Conservation (phyloP, 2,329 filamentous ascomycete species). For the Myriosclerotinia duriaeana region DNA sequence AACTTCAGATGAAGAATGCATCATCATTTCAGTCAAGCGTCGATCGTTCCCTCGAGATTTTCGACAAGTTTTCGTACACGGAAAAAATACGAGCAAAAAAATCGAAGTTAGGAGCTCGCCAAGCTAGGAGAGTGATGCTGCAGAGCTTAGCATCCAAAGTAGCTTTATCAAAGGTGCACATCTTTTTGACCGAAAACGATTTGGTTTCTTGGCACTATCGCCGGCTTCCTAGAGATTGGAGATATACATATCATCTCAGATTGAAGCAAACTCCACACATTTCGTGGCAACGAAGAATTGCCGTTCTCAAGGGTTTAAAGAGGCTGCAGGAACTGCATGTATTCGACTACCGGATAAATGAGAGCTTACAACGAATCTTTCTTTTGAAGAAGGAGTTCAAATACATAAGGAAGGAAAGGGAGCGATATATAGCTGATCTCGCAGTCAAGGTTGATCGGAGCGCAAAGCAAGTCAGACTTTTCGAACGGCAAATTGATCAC, state of each 20-base stretch:
- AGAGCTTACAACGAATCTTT: neutral
- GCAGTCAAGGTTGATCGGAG: neutral
- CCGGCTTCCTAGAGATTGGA: constrained; percentile 14
- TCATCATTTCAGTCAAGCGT: neutral
- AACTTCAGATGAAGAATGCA: neutral
- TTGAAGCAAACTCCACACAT: constrained; percentile 10
- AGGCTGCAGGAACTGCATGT: constrained; percentile 10
- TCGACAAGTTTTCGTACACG: constrained; percentile 13
- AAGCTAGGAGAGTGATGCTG: constrained; percentile 20
- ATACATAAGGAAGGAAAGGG: neutral
- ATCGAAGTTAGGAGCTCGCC: neutral
- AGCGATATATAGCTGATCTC: neutral
- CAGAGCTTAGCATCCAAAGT: constrained; percentile 19
- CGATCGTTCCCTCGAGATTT: neutral
- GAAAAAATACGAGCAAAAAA: constrained; percentile 14
- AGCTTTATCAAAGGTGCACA: neutral
- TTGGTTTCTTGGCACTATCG: constrained; percentile 16
- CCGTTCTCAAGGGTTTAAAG: constrained; percentile 1
- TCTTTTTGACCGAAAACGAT: neutral
- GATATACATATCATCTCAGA: constrained; percentile 15
- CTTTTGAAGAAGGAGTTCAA: neutral
- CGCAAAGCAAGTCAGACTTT: neutral
- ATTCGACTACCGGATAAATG: neutral
- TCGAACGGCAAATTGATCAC: neutral
- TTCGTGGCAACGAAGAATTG: constrained; percentile 7